These are phyloP conservation scores for Arctium minus DNA, from an alignment of 129 eudicot species.

Conservation along the genomic window DNA sequence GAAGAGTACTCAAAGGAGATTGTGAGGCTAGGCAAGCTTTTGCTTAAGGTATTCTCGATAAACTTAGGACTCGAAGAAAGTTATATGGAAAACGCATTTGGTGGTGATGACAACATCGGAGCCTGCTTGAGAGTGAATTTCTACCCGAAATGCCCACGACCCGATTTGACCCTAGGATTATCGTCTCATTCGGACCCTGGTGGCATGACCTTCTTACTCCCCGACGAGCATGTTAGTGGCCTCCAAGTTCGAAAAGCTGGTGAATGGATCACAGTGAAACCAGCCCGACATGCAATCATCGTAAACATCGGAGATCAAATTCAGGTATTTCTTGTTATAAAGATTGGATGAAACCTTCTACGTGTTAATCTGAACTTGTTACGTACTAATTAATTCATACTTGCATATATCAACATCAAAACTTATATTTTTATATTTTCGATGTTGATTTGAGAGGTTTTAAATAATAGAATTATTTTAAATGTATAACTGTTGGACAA, in stretches of 20 bases:
- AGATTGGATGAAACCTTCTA: not conserved
- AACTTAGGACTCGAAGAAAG: constrained; percentile 60
- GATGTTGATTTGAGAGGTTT: not conserved
- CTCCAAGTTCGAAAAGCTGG: constrained; percentile 59
- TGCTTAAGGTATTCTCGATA: constrained; percentile 50
- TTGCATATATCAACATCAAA: not conserved
- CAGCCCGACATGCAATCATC: constrained; percentile 69
- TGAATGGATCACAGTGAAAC: constrained; percentile 76
- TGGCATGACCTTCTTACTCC: constrained; percentile 74
- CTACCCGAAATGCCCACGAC: constrained; percentile 91
- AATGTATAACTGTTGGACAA: not conserved
- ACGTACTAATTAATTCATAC: too few species aligned
- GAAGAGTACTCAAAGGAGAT: constrained; percentile 59
- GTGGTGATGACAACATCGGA: constrained; percentile 61
- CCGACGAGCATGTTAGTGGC: constrained; percentile 67
- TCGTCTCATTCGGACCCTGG: constrained; percentile 93
- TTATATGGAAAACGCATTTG: constrained; percentile 60
- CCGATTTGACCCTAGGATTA: constrained; percentile 76
- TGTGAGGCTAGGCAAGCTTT: constrained; percentile 48
- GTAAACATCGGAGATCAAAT: constrained; percentile 94
- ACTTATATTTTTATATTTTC: not conserved
- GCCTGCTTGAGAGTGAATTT: constrained; percentile 72
- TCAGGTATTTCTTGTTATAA: constrained; percentile 41
- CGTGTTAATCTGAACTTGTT: not conserved
- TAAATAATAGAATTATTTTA: not conserved